These are phyloP conservation scores for Aspergillus baeticus DNA, from an alignment of 495 filamentous ascomycete species.

Conservation along the genomic window DNA sequence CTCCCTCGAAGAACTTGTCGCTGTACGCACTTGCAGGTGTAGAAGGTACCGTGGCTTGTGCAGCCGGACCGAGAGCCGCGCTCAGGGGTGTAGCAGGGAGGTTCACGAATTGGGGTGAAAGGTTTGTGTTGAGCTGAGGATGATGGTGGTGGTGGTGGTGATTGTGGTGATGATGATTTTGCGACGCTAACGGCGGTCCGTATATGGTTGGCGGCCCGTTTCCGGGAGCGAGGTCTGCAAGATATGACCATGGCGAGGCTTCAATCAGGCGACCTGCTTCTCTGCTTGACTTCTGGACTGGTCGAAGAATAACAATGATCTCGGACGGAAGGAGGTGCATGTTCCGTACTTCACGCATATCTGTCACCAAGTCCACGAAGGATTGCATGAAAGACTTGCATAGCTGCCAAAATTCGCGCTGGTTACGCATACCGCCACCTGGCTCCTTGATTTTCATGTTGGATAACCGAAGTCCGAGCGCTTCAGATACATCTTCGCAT, in stretches of 20 bases:
- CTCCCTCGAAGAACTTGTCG: conserved; percentile 63
- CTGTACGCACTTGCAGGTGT: conserved; percentile 70
- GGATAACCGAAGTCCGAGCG: conserved; percentile 68
- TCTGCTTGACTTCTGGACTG: conserved; percentile 72
- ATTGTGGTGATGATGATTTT: conserved; percentile 35
- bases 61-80: conserved; percentile 82
- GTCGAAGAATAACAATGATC: conserved; percentile 67
- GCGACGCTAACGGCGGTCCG: conserved; percentile 37
- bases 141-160: conserved; percentile 19
- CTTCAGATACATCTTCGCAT: conserved; percentile 64
- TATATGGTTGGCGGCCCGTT: conserved; percentile 34
- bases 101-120: conserved; percentile 41
- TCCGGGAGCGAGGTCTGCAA: conserved; percentile 38
- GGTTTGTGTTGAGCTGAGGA: conserved; percentile 29
- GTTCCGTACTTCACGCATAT: conserved; percentile 66
- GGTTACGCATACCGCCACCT: conserved; percentile 63
- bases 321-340: conserved; percentile 65
- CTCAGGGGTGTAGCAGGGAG: conserved; percentile 71
- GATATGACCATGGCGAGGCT: conserved; percentile 70
- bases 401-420: conserved; percentile 77
- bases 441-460: conserved; percentile 82
- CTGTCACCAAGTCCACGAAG: conserved; percentile 70
- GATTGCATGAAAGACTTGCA: conserved; percentile 75
- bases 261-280: conserved; percentile 73
- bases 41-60: conserved; percentile 83